These are phyloP conservation scores for Phytophthora pinifolia DNA, from an alignment of 352 stramenopile species.

Conservation along the genomic window DNA sequence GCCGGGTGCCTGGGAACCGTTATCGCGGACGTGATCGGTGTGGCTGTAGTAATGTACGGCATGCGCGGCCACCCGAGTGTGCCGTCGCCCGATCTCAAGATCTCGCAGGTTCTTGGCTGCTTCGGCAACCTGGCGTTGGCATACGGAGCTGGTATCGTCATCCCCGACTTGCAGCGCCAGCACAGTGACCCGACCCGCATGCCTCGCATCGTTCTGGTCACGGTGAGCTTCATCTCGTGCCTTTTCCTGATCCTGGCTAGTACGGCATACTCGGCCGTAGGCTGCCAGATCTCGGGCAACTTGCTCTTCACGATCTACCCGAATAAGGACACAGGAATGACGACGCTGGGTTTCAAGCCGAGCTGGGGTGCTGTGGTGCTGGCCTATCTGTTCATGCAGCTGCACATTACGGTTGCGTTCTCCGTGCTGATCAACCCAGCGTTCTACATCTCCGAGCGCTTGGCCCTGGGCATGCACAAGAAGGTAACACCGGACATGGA, in stretches of 20 bases:
- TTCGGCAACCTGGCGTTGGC: constrained; percentile 62
- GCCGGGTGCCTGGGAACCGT: constrained; percentile 49
- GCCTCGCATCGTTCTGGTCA: constrained; percentile 39
- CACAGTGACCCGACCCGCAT: constrained; percentile 42
- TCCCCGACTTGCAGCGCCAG: constrained; percentile 48
- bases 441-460: constrained; percentile 30
- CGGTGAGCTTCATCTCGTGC: constrained; percentile 31
- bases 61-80: constrained; percentile 37
- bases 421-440: constrained; percentile 29
- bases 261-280: neutral
- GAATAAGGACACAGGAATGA: constrained; percentile 30
- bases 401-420: constrained; percentile 43
- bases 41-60: constrained; percentile 34
- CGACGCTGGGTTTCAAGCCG: constrained; percentile 34
- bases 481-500: constrained; percentile 14
- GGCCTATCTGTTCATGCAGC: constrained; percentile 44
- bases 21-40: constrained; percentile 45
- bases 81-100: constrained; percentile 32
- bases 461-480: constrained; percentile 35
- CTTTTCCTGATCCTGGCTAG: constrained; percentile 42
- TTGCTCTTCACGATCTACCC: too few relatives aligned
- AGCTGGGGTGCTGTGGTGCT: constrained; percentile 31
- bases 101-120: constrained; percentile 40
- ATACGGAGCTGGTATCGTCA: constrained; percentile 55
- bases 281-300: too few relatives aligned